These are phyloP conservation scores for Diaporthe citri DNA, from an alignment of 2,329 filamentous ascomycete species.

Conservation along the genomic window DNA sequence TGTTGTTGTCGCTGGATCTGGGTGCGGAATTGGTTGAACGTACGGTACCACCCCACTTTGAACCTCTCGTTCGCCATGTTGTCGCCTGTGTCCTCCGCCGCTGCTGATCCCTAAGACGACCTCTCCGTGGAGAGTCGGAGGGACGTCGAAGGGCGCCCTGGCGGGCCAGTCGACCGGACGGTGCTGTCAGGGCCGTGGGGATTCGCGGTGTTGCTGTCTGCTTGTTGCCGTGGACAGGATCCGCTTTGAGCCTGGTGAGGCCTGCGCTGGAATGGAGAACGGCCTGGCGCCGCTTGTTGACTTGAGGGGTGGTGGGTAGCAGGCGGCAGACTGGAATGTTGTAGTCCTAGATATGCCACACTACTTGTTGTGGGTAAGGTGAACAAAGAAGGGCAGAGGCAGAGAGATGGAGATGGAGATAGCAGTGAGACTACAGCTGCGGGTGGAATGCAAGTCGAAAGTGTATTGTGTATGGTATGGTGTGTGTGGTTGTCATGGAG, in stretches of 20 bases:
- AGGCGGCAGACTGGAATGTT: slow-evolving; percentile 22
- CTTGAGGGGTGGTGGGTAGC: background rate
- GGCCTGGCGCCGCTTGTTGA: slow-evolving; percentile 20
- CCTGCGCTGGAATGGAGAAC: slow-evolving; percentile 28
- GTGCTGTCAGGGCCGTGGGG: slow-evolving; percentile 10
- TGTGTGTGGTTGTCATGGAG: slow-evolving; percentile 27
- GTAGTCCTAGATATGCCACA: slow-evolving; percentile 2
- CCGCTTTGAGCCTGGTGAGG: slow-evolving; percentile 5
- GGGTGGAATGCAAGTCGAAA: slow-evolving; percentile 36
- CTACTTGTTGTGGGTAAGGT: slow-evolving; percentile 13
- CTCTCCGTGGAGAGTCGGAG: slow-evolving; percentile 41
- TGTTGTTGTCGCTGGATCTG: slow-evolving; percentile 17
- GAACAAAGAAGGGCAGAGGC: background rate
- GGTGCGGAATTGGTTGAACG: slow-evolving; percentile 45
- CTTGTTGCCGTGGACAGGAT: background rate
- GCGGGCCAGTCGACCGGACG: slow-evolving; percentile 31
- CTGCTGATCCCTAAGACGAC: slow-evolving; percentile 36
- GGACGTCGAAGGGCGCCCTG: slow-evolving; percentile 39
- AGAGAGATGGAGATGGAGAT: slow-evolving; percentile 18
- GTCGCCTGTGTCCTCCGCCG: slow-evolving; percentile 11
- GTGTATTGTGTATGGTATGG: slow-evolving; percentile 20
- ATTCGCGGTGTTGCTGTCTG: background rate
- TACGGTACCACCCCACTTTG: slow-evolving; percentile 64
- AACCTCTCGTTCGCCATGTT: slow-evolving; percentile 50
- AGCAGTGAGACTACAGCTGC: slow-evolving; percentile 36